Conservation (phyloP, 2,329 filamentous ascomycete species). For the Orbilia javanica region DNA sequence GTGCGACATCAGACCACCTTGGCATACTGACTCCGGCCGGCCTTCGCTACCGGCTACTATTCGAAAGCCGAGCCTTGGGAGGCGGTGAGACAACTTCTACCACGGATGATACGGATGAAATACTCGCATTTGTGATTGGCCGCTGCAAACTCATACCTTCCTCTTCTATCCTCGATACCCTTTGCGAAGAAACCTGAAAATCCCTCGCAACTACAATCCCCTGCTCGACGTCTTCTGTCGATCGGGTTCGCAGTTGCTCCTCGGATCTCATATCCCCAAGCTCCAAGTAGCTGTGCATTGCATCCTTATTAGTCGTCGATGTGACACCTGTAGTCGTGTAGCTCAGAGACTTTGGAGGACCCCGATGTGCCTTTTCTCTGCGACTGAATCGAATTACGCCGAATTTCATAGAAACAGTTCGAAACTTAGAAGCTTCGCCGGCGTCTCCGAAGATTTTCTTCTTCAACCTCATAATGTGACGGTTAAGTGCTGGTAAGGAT, state of each 20-base stretch:
- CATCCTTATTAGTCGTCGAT: background rate
- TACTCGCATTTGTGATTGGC: background rate
- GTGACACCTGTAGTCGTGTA: constrained; percentile 13
- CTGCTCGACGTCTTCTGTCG: background rate
- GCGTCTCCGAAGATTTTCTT: constrained; percentile 2
- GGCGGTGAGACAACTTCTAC: background rate
- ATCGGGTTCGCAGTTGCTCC: background rate
- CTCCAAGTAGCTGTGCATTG: constrained; percentile 25
- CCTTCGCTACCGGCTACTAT: background rate
- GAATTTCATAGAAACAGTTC: constrained; percentile 17
- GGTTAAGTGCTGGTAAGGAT: constrained; percentile 29
- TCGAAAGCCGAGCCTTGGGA: constrained; percentile 2
- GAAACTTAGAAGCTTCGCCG: background rate
- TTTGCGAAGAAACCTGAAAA: background rate
- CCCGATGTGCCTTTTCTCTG: background rate
- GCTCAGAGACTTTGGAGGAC: constrained; percentile 3
- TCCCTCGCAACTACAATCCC: constrained; percentile 2
- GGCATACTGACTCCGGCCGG: background rate
- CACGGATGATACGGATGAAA: background rate
- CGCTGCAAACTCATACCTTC: background rate
- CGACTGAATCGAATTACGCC: constrained; percentile 23
- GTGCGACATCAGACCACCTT: background rate
- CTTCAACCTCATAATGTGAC: constrained; percentile 32
- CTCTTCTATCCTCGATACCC: constrained; percentile 8
- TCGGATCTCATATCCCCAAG: constrained; percentile 33